These are phyloP conservation scores for Taiozyma sp. DNA, from an alignment of 1,139 yeast genomes.

Conservation along the genomic window DNA sequence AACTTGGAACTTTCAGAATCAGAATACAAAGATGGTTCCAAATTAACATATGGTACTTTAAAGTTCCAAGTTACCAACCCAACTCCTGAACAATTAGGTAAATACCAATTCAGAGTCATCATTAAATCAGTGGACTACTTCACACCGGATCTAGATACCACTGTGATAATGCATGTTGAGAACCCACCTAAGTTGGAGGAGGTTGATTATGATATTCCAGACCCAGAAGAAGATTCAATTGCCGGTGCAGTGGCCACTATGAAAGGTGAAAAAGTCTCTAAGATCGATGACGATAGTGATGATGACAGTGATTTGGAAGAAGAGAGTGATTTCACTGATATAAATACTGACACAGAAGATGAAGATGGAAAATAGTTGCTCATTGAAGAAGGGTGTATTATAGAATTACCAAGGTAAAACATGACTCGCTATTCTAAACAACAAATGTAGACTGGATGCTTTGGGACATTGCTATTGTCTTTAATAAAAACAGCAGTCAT, in stretches of 20 bases:
- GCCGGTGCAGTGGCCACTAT: conserved; percentile 64
- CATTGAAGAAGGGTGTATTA: too few relatives aligned
- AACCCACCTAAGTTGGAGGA: conserved; percentile 40
- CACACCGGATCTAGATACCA: conserved; percentile 68
- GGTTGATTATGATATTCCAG: conserved; percentile 55
- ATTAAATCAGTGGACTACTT: conserved; percentile 65
- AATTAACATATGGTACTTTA: conserved; percentile 57
- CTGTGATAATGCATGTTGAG: conserved; percentile 56
- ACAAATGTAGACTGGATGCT: too few relatives aligned
- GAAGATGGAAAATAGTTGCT: conserved; percentile 23
- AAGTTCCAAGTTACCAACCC: conserved; percentile 70
- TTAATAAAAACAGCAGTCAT: too few relatives aligned
- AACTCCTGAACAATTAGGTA: conserved; percentile 64
- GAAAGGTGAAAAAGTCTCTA: conserved; percentile 49
- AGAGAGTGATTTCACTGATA: conserved; percentile 35
- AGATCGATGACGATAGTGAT: conserved; percentile 41
- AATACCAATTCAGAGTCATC: conserved; percentile 57
- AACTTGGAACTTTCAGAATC: conserved; percentile 53
- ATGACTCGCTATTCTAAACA: too few relatives aligned
- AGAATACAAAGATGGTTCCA: conserved; percentile 34
- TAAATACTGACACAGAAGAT: conserved; percentile 39
- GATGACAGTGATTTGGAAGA: conserved; percentile 26
- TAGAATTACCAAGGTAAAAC: too few relatives aligned
- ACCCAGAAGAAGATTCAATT: conserved; percentile 59
- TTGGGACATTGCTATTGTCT: too few relatives aligned